phyloP scores from a whole-genome alignment of 148 eudicot species.

The Arbutus unedo region DNA sequence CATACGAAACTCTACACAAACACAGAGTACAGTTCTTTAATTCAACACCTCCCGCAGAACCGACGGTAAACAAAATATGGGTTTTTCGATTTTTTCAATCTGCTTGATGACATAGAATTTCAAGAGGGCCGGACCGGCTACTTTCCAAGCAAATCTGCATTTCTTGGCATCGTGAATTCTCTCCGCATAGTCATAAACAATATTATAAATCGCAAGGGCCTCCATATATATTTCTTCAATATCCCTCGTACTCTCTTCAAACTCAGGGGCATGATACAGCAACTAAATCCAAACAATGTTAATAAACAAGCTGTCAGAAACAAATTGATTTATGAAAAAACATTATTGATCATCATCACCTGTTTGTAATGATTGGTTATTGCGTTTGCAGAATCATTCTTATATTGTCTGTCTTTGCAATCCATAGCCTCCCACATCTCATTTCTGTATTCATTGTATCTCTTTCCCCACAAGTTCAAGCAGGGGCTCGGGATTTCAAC shows the following conservation, averaged over 20 bases:
- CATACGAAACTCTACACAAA: neutral
- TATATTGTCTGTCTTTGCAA: slow-evolving; percentile 10
- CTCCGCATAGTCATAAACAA: slow-evolving; percentile 43
- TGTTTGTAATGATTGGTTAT: slow-evolving; percentile 47
- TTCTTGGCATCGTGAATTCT: neutral
- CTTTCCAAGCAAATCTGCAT: slow-evolving; percentile 74
- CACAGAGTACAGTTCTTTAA: neutral
- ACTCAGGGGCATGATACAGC: slow-evolving; percentile 49
- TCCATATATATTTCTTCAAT: slow-evolving; percentile 40
- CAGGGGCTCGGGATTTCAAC: slow-evolving; percentile 30
- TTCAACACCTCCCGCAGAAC: slow-evolving; percentile 32
- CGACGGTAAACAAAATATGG: slow-evolving; percentile 29
- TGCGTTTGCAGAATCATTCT: slow-evolving; percentile 29
- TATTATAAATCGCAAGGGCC: slow-evolving; percentile 56
- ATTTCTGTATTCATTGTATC: slow-evolving; percentile 32
- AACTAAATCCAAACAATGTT: slow-evolving; percentile 28
- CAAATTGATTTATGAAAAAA: neutral
- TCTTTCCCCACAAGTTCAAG: slow-evolving; percentile 34
- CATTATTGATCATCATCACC: slow-evolving; percentile 31
- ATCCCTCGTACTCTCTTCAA: slow-evolving; percentile 43
- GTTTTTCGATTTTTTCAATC: slow-evolving; percentile 34
- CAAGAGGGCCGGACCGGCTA: slow-evolving; percentile 57
- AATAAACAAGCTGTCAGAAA: neutral
- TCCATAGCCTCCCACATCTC: slow-evolving; percentile 46
- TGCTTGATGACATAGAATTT: slow-evolving; percentile 20